Evolutionary conservation across 352 stramenopile genomes (phyloP).

Genomic region (Globisporangium cederbergense): DNA sequence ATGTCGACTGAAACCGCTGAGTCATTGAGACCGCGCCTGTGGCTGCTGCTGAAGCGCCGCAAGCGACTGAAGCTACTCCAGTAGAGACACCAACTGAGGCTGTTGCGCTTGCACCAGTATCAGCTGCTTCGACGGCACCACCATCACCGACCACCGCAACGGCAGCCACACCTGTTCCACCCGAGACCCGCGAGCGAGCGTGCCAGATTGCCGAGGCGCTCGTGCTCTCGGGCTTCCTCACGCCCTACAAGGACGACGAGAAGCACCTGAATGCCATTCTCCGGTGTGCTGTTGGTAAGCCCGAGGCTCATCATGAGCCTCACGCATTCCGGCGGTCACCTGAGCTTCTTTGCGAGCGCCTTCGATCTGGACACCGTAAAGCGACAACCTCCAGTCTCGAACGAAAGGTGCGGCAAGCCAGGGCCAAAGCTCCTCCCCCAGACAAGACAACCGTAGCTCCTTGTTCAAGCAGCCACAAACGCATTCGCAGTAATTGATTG

Average conservation of each 20-base stretch:
- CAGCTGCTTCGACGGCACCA: neutral
- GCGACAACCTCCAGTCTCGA: too few relatives aligned
- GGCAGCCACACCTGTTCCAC: neutral
- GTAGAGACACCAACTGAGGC: neutral
- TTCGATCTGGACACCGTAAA: neutral
- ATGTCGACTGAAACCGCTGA: neutral
- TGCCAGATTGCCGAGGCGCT: slow-evolving; percentile 9
- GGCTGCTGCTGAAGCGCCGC: neutral
- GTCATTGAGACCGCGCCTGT: neutral
- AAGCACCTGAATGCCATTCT: slow-evolving; percentile 24
- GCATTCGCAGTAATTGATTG: too few relatives aligned
- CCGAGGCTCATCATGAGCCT: slow-evolving; percentile 60
- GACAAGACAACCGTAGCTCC: neutral
- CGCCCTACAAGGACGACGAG: slow-evolving; percentile 11
- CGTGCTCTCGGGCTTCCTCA: slow-evolving; percentile 6
- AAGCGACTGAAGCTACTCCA: neutral
- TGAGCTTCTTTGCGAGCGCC: slow-evolving; percentile 58
- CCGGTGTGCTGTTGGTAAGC: slow-evolving; percentile 44
- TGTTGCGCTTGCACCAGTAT: neutral
- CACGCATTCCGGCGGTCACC: slow-evolving; percentile 61
- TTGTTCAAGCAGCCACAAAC: too few relatives aligned
- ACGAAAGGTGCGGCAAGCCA: slow-evolving; percentile 21
- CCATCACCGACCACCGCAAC: neutral
- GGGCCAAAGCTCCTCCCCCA: slow-evolving; percentile 25
- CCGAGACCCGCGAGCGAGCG: neutral